phyloP scores from a whole-genome alignment of 352 stramenopile genomes.

The Globisporangium spinosum region DNA sequence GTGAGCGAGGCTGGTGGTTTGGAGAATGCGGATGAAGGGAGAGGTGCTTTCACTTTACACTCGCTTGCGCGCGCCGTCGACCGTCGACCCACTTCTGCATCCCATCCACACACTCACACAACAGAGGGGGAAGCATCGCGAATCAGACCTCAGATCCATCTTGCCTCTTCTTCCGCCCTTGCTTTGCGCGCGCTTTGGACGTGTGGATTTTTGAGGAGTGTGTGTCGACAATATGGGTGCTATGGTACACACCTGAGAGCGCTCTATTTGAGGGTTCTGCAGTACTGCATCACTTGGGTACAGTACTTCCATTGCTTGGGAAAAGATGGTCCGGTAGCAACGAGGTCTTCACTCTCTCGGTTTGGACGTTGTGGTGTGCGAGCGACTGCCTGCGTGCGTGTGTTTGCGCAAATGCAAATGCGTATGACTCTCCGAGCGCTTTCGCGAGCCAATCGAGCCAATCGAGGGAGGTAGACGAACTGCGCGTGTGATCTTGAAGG shows the following conservation, averaged over 20 bases:
- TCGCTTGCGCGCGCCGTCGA: neutral
- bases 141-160: constrained; percentile 3
- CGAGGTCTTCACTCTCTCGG: constrained; percentile 8
- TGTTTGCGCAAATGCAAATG: neutral
- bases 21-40: constrained; percentile 2
- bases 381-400: too few species aligned
- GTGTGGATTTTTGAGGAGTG: neutral
- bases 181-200: neutral
- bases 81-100: too few species aligned
- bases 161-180: constrained; percentile 1
- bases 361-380: neutral
- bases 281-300: neutral
- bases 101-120: too few species aligned
- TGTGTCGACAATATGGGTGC: neutral
- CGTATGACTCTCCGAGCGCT: neutral
- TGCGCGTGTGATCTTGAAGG: neutral
- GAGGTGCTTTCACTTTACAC: neutral
- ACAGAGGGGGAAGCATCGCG: neutral
- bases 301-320: too few species aligned
- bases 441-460: neutral
- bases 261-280: neutral
- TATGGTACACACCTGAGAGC: neutral
- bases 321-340: neutral
- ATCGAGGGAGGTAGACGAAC: constrained; percentile 3
- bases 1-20: neutral